Evolutionary conservation across 805 yeast species (phyloP), one percentile per base, ranked within the genome.

Genomic region (Metschnikowia baotianmanensis): DNA sequence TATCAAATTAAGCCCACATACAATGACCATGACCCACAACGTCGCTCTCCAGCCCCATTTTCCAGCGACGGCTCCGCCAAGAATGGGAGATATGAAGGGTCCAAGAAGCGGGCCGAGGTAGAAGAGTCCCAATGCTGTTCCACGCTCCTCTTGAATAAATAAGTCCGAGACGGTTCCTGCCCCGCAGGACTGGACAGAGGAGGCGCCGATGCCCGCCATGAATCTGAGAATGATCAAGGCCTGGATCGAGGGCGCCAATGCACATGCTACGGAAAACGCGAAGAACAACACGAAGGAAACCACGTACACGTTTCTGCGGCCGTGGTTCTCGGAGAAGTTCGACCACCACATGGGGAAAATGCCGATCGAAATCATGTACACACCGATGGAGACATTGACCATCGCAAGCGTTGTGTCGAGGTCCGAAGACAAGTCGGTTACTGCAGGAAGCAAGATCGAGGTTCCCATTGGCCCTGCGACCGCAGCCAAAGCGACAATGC

Each of bases 271-370:
- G 18, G 82, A 74, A 52, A 87, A 87, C 5, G 76, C 82, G 20
- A 77, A 61, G 51, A 83, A 80, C 31, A 85, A 53, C 0, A 71
- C 45, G 57, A 85, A 88, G 9, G 91, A 83, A 4, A 80, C 53
- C 16, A 88, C 62, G 58, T 87, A 87, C 16, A 87, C 81, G 2
- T 81, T 71, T 40, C 96, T 65, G 50, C 96, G 69, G 2, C 96
- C 96, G 47, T 76, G 74, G 38, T 72, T 62, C 56, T 88, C 96
- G 29, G 89, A 80, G 42, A 85, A 74, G 8, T 83, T 77, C 6
- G 91, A 82, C 95, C 96, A 88, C 93, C 95, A 87, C 32, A 88
- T 56, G 2, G 96, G 96, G 52, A 86, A 80, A 1, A 88, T 67
- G 12, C 96, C 96, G 25, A 88, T 56, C 1, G 89, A 71, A 10